phyloP scores from a whole-genome alignment of 2,329 filamentous ascomycete genomes.

The Neofusicoccum laricinum region DNA sequence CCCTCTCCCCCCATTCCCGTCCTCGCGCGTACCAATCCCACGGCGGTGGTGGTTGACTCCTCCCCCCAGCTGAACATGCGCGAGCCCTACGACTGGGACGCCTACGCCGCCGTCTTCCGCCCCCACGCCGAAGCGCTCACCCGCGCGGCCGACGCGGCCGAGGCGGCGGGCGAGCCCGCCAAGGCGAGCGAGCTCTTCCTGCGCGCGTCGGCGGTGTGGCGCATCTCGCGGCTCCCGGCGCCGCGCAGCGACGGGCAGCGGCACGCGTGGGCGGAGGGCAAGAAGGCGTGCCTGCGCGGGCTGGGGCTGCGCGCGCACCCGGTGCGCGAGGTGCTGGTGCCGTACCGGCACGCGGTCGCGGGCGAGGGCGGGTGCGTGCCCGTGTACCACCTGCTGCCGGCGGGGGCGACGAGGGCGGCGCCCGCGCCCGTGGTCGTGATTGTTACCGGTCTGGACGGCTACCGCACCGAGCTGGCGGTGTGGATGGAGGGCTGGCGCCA shows the following conservation, averaged over 20 bases:
- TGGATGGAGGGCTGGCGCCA: slow-evolving; percentile 52
- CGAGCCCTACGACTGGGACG: slow-evolving; percentile 61
- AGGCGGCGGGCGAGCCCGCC: slow-evolving; percentile 47
- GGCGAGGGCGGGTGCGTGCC: slow-evolving; percentile 58
- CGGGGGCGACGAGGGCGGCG: slow-evolving; percentile 37
- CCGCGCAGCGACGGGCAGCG: slow-evolving; percentile 52
- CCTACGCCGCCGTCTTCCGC: slow-evolving; percentile 62
- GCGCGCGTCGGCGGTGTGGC: slow-evolving; percentile 69
- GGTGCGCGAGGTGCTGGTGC: slow-evolving; percentile 60
- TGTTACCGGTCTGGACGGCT: slow-evolving; percentile 59
- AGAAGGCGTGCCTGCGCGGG: slow-evolving; percentile 60
- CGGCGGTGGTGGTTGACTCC: too few relatives aligned
- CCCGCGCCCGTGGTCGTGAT: slow-evolving; percentile 54
- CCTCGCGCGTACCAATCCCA: too few relatives aligned
- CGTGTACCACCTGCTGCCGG: slow-evolving; percentile 63
- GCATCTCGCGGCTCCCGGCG: slow-evolving; percentile 68
- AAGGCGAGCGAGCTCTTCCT: slow-evolving; percentile 61
- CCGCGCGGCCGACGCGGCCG: slow-evolving; percentile 50
- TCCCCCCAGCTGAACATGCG: slow-evolving; percentile 52
- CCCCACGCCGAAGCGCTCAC: slow-evolving; percentile 59
- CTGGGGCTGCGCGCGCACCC: slow-evolving; percentile 47
- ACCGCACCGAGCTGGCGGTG: slow-evolving; percentile 55
- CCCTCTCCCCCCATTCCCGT: too few relatives aligned
- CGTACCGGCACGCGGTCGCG: slow-evolving; percentile 51
- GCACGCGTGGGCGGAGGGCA: slow-evolving; percentile 64